A percentile compares a stretch with the other conserved stretches of the same genome.
phyloP scores from a whole-genome alignment of 345 rosid genomes.

The Boechera divaricarpa region DNA sequence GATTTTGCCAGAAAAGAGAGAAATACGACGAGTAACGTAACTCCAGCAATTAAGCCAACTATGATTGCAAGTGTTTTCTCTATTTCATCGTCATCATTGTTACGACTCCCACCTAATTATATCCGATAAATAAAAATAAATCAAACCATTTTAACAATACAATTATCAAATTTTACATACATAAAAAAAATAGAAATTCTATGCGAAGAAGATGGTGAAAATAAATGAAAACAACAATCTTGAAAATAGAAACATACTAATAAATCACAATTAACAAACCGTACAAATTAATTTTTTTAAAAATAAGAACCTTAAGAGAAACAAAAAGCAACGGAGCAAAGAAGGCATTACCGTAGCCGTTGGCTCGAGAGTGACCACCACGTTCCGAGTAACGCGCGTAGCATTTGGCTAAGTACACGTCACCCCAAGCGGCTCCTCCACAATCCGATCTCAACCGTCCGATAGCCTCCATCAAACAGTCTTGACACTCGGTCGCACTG shows the following conservation, averaged over 20 bases:
- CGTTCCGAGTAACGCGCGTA: slow-evolving; percentile 68
- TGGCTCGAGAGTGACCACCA: slow-evolving; percentile 57
- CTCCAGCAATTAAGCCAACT: slow-evolving; percentile 85
- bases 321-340: slow-evolving; percentile 1
- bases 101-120: slow-evolving; percentile 42
- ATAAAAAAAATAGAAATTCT: not conserved
- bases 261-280: not conserved
- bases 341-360: slow-evolving; percentile 32
- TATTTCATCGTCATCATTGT: slow-evolving; percentile 64
- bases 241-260: not conserved
- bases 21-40: slow-evolving; percentile 74
- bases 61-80: slow-evolving; percentile 92
- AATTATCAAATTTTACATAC: not conserved
- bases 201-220: not conserved
- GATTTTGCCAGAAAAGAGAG: slow-evolving; percentile 68
- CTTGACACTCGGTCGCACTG: slow-evolving; percentile 74
- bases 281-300: not conserved
- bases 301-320: slow-evolving; percentile 6
- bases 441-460: slow-evolving; percentile 67
- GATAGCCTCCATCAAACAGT: slow-evolving; percentile 82
- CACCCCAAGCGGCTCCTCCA: slow-evolving; percentile 67
- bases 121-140: not conserved
- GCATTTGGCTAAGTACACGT: slow-evolving; percentile 87
- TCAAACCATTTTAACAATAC: not conserved
- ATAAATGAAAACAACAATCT: not conserved